Evolutionary conservation across 768 basidiomycete species (phyloP).

Genomic region (Suillus sp.): DNA sequence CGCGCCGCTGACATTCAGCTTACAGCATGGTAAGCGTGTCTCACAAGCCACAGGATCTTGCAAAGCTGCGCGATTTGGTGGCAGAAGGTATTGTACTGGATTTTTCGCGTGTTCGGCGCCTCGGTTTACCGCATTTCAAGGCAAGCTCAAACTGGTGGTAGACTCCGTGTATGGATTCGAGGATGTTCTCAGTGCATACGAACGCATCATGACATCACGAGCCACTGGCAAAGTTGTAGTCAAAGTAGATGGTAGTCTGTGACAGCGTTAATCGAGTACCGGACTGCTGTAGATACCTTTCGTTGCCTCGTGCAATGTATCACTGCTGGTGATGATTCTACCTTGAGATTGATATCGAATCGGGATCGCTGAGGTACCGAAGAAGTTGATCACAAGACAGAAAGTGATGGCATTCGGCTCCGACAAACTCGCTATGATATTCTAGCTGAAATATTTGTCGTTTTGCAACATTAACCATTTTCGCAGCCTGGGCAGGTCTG

Average conservation of each 20-base stretch:
- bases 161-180: slow-evolving; percentile 63
- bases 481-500: background rate
- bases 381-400: slow-evolving; percentile 1
- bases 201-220: slow-evolving; percentile 53
- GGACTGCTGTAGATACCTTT: background rate
- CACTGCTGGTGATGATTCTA: background rate
- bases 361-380: background rate
- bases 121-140: slow-evolving; percentile 27
- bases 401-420: slow-evolving; percentile 1
- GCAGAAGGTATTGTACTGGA: slow-evolving; percentile 40
- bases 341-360: background rate
- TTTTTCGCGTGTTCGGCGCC: background rate
- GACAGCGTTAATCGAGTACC: background rate
- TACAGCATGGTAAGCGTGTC: slow-evolving; percentile 37
- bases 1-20: background rate
- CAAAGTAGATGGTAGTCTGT: slow-evolving; percentile 36
- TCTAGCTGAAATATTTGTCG: background rate
- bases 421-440: background rate
- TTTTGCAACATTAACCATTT: background rate
- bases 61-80: slow-evolving; percentile 39
- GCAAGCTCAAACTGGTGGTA: slow-evolving; percentile 53
- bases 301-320: background rate
- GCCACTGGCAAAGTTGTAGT: slow-evolving; percentile 72
- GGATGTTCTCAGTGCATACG: slow-evolving; percentile 62
- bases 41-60: slow-evolving; percentile 38